These are phyloP conservation scores for Colletotrichum echinochloae DNA, from an alignment of 2,329 filamentous ascomycete species.

Conservation along the genomic window DNA sequence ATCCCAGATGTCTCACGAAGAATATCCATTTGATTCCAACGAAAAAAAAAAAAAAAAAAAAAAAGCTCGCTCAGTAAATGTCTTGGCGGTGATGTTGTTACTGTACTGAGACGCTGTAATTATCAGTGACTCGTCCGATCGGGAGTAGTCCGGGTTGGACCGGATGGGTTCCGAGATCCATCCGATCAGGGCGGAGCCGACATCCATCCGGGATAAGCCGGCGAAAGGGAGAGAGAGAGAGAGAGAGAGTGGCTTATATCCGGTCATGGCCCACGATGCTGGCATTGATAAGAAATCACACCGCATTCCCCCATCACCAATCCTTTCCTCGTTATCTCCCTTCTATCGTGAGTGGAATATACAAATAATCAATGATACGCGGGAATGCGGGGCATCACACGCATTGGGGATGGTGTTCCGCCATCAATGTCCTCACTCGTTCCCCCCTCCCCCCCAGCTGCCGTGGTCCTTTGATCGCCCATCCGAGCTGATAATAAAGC, in stretches of 20 bases:
- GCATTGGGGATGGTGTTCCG: neutral
- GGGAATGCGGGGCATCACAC: neutral
- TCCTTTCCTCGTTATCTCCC: neutral
- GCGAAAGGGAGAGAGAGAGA: no score
- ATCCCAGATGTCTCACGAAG: neutral
- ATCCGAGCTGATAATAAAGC: neutral
- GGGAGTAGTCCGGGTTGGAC: neutral
- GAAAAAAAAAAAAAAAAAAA: no score
- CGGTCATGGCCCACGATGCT: neutral
- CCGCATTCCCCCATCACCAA: neutral
- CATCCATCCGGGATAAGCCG: neutral
- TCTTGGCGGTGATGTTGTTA: neutral
- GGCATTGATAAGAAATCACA: neutral
- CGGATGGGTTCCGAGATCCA: no score
- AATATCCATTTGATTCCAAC: conserved; percentile 12
- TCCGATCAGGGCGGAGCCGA: neutral
- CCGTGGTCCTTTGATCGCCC: neutral
- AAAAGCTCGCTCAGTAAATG: neutral
- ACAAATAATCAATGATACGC: neutral
- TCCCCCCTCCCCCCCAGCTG: neutral
- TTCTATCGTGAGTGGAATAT: neutral
- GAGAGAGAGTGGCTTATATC: neutral
- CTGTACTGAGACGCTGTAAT: neutral
- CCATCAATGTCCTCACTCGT: neutral
- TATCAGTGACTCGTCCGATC: neutral